Percentiles rank a stretch among this genome's conserved stretches.
Evolutionary conservation across 257 asterid species (phyloP).

Genomic region (Fraxinus anomala): DNA sequence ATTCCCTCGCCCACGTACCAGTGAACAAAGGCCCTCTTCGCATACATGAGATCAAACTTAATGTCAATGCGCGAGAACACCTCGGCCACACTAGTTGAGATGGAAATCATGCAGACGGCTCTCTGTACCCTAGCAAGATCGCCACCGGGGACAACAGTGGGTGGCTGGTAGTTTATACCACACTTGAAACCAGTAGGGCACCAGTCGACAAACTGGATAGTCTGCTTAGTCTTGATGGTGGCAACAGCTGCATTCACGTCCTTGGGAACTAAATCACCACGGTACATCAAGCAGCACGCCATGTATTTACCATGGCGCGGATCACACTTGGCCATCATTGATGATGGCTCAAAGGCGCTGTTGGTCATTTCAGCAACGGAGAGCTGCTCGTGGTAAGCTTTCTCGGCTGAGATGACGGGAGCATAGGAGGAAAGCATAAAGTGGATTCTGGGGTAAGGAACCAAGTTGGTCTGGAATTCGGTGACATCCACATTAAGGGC

Average conservation of each 20-base stretch:
- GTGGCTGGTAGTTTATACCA: conserved; percentile 45
- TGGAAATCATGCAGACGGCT: conserved; percentile 47
- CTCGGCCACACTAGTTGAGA: conserved; percentile 48
- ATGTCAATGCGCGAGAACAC: conserved; percentile 47
- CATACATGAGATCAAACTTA: conserved; percentile 49
- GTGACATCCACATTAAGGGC: conserved; percentile 36
- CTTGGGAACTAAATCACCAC: conserved; percentile 48
- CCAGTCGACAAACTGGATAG: conserved; percentile 52
- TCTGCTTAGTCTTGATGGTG: conserved; percentile 45
- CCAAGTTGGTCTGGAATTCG: conserved; percentile 49
- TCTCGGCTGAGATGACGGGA: conserved; percentile 42
- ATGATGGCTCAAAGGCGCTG: conserved; percentile 50
- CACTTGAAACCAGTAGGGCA: conserved; percentile 51
- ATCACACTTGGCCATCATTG: conserved; percentile 51
- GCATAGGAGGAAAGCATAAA: conserved; percentile 51
- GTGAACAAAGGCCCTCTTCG: conserved; percentile 46
- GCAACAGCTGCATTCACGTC: conserved; percentile 50
- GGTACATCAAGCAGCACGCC: conserved; percentile 51
- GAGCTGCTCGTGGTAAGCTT: conserved; percentile 31
- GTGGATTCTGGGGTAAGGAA: conserved; percentile 49
- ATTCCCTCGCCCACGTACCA: conserved; percentile 55
- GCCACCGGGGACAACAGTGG: conserved; percentile 46
- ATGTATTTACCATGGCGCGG: conserved; percentile 50
- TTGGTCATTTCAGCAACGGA: conserved; percentile 49
- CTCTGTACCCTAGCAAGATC: conserved; percentile 47